Evolutionary conservation across 176 grass and related monocot genomes (phyloP), one percentile per base, ranked within the genome.

Genomic region (Themeda triandra): DNA sequence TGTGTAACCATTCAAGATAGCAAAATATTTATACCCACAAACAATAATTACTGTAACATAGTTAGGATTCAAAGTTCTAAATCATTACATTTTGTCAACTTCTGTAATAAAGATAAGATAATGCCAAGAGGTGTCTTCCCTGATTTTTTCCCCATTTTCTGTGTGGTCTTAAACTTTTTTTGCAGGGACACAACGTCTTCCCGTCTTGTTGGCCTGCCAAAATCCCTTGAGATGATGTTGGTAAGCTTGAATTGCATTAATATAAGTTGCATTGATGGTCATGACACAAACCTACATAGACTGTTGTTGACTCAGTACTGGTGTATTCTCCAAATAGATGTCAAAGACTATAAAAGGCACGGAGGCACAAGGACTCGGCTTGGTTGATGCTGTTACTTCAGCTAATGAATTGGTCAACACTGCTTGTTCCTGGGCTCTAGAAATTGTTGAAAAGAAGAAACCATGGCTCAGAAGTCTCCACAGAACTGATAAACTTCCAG

Each of bases 161-260:
- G 31, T 73, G 37, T 78, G 58, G 12, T 8, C 82, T 24, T 79
- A 79, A 27, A 73, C 73, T 62, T 77, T 62, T 77, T 54, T 66
- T 91, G 27, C 69, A 98, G 92, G 95, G 79, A 98, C 96, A 65
- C 92, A 98, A 71, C 82, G 96, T 21, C 89, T 95, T 71, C 96
- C 63, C 96, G 95, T 40, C 92, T 98, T 75, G 87, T 95, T 83
- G 96, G 96, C 40, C 85, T 98, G 40, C 42, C 83, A 76, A 98
- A 95, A 89, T 71, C 89, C 81, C 91, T 98, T 71, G 96, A 98
- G 66, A 98, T 95, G 89, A 83, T 93, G 70, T 75, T 98, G 83
- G 96, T 98, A 90, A 82, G 83, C 36, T 84, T 76, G 62, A 78
- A 10, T 79, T 73, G 17, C 72, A 21, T 18, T 66, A 15, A 6